Evolutionary conservation across 495 filamentous ascomycete species (phyloP).

Genomic region (Mycothermus thermophilus): DNA sequence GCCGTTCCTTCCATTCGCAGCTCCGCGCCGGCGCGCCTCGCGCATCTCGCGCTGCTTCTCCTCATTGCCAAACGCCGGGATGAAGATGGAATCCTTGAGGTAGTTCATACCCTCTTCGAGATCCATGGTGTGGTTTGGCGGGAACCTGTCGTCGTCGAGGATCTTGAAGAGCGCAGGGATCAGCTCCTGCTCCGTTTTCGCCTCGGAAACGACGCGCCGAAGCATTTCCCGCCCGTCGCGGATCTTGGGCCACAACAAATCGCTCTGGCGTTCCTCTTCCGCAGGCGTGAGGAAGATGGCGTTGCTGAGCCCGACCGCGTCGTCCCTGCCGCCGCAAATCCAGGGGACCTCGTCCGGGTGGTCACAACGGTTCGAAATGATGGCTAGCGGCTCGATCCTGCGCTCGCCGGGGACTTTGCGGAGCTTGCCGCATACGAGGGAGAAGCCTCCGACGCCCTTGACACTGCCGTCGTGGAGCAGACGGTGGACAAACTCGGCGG

Average conservation of each 20-base stretch:
- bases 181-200: slow-evolving; percentile 40
- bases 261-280: slow-evolving; percentile 5
- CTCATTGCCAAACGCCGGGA: slow-evolving; percentile 54
- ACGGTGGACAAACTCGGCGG: slow-evolving; percentile 51
- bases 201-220: slow-evolving; percentile 18
- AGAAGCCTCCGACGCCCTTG: slow-evolving; percentile 79
- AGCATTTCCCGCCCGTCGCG: slow-evolving; percentile 37
- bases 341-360: slow-evolving; percentile 49
- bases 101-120: slow-evolving; percentile 58
- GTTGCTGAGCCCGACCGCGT: slow-evolving; percentile 75
- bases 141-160: slow-evolving; percentile 60
- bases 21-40: slow-evolving; percentile 28
- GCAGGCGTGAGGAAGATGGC: slow-evolving; percentile 53
- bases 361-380: slow-evolving; percentile 79
- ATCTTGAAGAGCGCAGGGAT: slow-evolving; percentile 56
- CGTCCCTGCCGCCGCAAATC: slow-evolving; percentile 48
- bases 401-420: slow-evolving; percentile 21
- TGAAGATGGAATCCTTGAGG: slow-evolving; percentile 69
- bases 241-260: slow-evolving; percentile 66
- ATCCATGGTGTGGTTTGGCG: slow-evolving; percentile 40
- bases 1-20: slow-evolving; percentile 6
- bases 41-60: slow-evolving; percentile 33
- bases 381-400: slow-evolving; percentile 54
- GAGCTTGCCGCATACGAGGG: slow-evolving; percentile 72
- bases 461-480: slow-evolving; percentile 54